Percentiles rank a stretch among this genome's conserved stretches.
phyloP scores from a whole-genome alignment of 371 early-diverging fungal species.

The Saksenaea vasiformis region DNA sequence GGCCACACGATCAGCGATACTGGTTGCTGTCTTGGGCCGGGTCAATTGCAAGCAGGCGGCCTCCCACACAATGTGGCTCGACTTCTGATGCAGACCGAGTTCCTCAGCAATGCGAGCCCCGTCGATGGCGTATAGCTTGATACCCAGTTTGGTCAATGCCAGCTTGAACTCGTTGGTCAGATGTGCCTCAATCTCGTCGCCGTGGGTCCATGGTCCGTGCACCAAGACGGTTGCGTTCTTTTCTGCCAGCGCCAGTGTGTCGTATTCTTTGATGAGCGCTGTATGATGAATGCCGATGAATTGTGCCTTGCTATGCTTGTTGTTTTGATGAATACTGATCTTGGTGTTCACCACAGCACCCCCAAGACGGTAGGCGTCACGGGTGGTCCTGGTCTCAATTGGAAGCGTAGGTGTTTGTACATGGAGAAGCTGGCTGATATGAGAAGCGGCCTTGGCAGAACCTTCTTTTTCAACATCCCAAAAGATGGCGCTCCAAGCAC shows the following conservation, averaged over 20 bases:
- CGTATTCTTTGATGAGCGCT: slow-evolving; percentile 58
- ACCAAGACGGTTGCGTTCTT: slow-evolving; percentile 62
- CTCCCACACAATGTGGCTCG: slow-evolving; percentile 57
- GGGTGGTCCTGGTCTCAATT: slow-evolving; percentile 41
- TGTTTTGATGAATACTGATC: slow-evolving; percentile 29
- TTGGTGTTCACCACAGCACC: slow-evolving; percentile 62
- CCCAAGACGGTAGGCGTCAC: slow-evolving; percentile 62
- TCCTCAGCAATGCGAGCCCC: slow-evolving; percentile 64
- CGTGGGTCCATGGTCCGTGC: slow-evolving; percentile 67
- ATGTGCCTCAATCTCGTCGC: slow-evolving; percentile 69
- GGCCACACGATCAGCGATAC: slow-evolving; percentile 24
- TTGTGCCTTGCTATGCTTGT: slow-evolving; percentile 49
- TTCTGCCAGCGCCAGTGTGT: slow-evolving; percentile 60
- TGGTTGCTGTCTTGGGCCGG: slow-evolving; percentile 14
- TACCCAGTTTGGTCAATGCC: slow-evolving; percentile 56
- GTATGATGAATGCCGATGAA: slow-evolving; percentile 72
- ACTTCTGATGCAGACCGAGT: slow-evolving; percentile 55
- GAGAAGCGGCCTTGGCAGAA: slow-evolving; percentile 55
- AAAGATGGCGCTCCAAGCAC: slow-evolving; percentile 56
- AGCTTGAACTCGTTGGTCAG: slow-evolving; percentile 72
- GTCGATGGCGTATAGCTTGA: slow-evolving; percentile 68
- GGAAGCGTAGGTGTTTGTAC: slow-evolving; percentile 27
- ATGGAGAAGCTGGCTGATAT: slow-evolving; percentile 49
- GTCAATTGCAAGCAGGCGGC: slow-evolving; percentile 56
- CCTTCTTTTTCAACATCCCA: slow-evolving; percentile 66